Base-by-base conservation (phyloP, 2,329 filamentous ascomycete species). In the Claviceps capensis region DNA sequence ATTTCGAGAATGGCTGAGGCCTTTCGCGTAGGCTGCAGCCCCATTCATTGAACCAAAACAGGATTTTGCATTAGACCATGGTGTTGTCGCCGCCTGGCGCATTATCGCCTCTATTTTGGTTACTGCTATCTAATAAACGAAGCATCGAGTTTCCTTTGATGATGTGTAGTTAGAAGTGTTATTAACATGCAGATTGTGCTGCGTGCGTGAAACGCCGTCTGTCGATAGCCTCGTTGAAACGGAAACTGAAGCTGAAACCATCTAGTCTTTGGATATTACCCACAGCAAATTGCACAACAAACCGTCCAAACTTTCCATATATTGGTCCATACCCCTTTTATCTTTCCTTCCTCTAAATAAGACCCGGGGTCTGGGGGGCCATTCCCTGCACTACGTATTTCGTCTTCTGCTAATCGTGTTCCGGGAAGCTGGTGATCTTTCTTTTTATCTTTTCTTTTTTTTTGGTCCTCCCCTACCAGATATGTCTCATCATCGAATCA, bases 91-190 rank as follows among this genome's bases (percentile, higher is more conserved):
- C 19, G 11, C 42, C 23, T 50, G 51, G 48, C 48, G 37, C 49
- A 26, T 16, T n/a, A 26, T 44, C 48, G 37, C 47, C 51, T 47
- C 51, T 53, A 50, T 53, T 48, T 53, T 50, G 37, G 34, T 47
- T 36, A 46, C 17, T 41, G 43, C 51, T 53, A 53, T 53, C 51
- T 50, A 53, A 49, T 47, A 47, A 44, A 47, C 26, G 48, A 46
- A 50, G 17, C 37, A 34, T 44, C 51, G 34, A 50, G 50, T 30
- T 26, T 14, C 40, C n/a, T 16, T 46, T 46, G 26, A 50, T 53
- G 43, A 47, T 43, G 30, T 53, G 37, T n/a, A 42, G 51, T 50
- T 26, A n/a, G 30, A 23, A 52, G 17, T 4, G 30, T 34, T 34
- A 7, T 50, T 17, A 22, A 26, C 16, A 38, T 50, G 43, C 37